Evolutionary conservation across 306 rosid genomes (phyloP).

Genomic region (Castanea crenata): DNA sequence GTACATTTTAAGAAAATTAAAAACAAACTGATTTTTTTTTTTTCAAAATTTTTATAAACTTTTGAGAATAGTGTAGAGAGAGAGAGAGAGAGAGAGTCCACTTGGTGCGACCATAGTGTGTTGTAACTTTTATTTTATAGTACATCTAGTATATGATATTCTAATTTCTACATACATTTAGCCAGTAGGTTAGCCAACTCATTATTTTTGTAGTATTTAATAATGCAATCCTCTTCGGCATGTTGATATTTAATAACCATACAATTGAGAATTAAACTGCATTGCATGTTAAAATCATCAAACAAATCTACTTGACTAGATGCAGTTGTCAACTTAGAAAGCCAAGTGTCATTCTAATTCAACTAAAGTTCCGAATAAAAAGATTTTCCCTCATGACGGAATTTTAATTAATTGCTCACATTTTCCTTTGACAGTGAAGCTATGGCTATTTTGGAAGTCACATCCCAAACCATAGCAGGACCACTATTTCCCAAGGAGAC

Average conservation of each 20-base stretch:
- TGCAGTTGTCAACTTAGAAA: constrained; percentile 12
- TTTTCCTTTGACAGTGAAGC: constrained; percentile 62
- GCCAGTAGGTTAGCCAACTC: background rate
- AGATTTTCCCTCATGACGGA: background rate
- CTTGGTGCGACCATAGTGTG: no score
- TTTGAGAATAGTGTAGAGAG: no score
- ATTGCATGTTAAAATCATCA: background rate
- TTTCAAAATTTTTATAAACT: no score
- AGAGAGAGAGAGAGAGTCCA: no score
- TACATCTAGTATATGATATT: background rate
- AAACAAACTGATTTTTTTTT: no score
- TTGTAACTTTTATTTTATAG: no score
- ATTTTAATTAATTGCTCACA: constrained; percentile 47
- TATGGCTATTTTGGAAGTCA: constrained; percentile 50
- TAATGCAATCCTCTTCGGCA: background rate
- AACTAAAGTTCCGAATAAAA: background rate
- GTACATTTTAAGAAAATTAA: no score
- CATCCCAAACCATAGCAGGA: constrained; percentile 90
- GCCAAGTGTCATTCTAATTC: constrained; percentile 10
- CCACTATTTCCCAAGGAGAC: constrained; percentile 81
- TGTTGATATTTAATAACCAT: background rate
- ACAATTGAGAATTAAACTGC: background rate
- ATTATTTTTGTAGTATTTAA: background rate
- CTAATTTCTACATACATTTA: background rate
- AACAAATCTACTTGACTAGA: constrained; percentile 10